Conservation (phyloP, 805 yeast genomes). For the Saccharomycopsis selenospora region DNA sequence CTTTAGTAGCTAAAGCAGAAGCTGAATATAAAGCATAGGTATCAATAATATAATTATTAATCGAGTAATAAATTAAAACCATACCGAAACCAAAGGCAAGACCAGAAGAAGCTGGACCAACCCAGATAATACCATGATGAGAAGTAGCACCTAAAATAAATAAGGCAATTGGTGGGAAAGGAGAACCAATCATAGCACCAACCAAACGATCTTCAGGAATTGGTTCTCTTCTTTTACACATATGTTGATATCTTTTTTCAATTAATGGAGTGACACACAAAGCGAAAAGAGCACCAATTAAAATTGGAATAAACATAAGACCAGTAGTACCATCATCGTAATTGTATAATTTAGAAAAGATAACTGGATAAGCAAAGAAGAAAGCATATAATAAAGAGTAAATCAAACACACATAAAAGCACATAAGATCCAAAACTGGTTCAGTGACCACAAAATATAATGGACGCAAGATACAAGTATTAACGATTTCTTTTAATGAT, state of each 20-base stretch:
- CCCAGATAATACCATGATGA: slow-evolving; percentile 64
- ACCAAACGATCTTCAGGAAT: slow-evolving; percentile 73
- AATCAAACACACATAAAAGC: slow-evolving; percentile 80
- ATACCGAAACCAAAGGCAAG: slow-evolving; percentile 73
- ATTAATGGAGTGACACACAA: slow-evolving; percentile 65
- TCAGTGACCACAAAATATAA: slow-evolving; percentile 69
- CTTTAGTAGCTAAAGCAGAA: slow-evolving; percentile 74
- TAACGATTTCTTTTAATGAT: slow-evolving; percentile 58
- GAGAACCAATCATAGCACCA: slow-evolving; percentile 79
- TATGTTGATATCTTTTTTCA: slow-evolving; percentile 51
- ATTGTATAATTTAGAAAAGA: slow-evolving; percentile 69
- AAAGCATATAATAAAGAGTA: slow-evolving; percentile 88
- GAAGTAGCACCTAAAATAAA: slow-evolving; percentile 80
- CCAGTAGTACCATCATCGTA: slow-evolving; percentile 76
- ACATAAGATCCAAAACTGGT: slow-evolving; percentile 78
- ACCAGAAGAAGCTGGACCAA: slow-evolving; percentile 74
- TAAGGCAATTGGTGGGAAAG: slow-evolving; percentile 73
- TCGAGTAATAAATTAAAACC: slow-evolving; percentile 67
- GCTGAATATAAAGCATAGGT: slow-evolving; percentile 80
- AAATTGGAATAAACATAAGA: slow-evolving; percentile 81
- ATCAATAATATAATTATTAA: slow-evolving; percentile 82
- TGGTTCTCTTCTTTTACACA: slow-evolving; percentile 50
- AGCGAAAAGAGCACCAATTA: slow-evolving; percentile 78
- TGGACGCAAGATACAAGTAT: slow-evolving; percentile 73
- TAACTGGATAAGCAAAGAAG: slow-evolving; percentile 92